phyloP scores from a whole-genome alignment of 306 rosid species.

The Ziziphus jujuba region DNA sequence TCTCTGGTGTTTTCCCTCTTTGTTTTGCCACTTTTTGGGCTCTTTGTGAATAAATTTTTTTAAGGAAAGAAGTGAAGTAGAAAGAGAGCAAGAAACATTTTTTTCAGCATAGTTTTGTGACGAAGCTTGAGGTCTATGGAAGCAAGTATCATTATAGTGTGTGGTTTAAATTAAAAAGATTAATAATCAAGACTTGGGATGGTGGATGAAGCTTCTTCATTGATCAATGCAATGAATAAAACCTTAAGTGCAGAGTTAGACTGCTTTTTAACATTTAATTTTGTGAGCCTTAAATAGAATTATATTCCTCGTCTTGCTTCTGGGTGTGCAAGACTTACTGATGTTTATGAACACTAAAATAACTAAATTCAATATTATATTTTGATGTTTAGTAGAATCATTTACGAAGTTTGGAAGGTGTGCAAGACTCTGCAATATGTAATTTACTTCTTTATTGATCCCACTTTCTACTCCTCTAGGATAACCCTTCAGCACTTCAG shows the following conservation, averaged over 20 bases:
- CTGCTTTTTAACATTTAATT: constrained; percentile 1
- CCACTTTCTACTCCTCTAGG: constrained; percentile 52
- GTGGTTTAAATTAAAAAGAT: neutral
- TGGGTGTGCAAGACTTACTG: too few species aligned
- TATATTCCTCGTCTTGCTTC: neutral
- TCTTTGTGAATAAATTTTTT: too few species aligned
- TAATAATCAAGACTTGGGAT: neutral
- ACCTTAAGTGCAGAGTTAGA: neutral
- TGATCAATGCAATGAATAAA: too few species aligned
- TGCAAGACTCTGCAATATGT: neutral
- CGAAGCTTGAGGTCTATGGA: too few species aligned
- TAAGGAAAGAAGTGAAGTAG: too few species aligned
- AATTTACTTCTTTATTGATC: constrained; percentile 28
- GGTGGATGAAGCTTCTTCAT: neutral
- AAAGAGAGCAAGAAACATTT: too few species aligned
- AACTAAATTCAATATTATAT: neutral
- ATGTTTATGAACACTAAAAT: neutral
- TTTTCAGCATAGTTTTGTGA: too few species aligned
- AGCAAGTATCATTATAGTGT: neutral
- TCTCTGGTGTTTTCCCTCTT: too few species aligned
- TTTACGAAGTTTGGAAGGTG: neutral
- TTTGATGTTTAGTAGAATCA: neutral
- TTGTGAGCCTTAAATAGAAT: neutral
- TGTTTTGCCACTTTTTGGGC: too few species aligned
- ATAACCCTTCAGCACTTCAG: constrained; percentile 69